Evolutionary conservation across 2,329 filamentous ascomycete species (phyloP).

Genomic region (Diaporthe australafricana): DNA sequence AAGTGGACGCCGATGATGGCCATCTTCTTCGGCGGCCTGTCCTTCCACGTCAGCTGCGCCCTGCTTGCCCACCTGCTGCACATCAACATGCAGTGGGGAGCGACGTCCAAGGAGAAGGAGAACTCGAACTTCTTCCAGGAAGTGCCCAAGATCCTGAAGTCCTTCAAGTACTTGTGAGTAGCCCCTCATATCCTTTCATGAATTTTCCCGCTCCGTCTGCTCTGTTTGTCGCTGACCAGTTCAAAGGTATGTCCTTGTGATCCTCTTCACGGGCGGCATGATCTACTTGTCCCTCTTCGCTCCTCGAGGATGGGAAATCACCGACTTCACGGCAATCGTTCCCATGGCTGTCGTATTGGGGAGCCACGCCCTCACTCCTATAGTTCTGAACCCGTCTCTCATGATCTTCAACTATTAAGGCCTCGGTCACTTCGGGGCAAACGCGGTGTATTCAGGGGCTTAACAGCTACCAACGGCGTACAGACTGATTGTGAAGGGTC

Average conservation of each 20-base stretch:
- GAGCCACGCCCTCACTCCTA: slow-evolving; percentile 67
- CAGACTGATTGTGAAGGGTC: not conserved
- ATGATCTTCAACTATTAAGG: slow-evolving; percentile 70
- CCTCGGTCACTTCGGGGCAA: not conserved
- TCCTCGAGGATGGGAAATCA: slow-evolving; percentile 66
- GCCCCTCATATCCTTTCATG: slow-evolving; percentile 52
- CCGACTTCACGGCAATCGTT: slow-evolving; percentile 67
- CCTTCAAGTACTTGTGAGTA: slow-evolving; percentile 64
- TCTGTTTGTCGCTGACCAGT: not conserved
- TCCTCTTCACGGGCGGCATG: slow-evolving; percentile 55
- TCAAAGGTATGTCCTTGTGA: slow-evolving; percentile 32
- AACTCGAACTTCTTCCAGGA: slow-evolving; percentile 67
- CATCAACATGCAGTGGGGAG: slow-evolving; percentile 60
- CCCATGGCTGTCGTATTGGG: slow-evolving; percentile 64
- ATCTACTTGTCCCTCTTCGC: slow-evolving; percentile 58
- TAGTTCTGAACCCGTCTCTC: slow-evolving; percentile 69
- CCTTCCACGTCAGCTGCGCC: slow-evolving; percentile 53
- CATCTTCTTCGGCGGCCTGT: slow-evolving; percentile 56
- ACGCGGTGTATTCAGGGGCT: not conserved
- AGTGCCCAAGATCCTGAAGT: slow-evolving; percentile 64
- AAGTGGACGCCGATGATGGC: slow-evolving; percentile 70
- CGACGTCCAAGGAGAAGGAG: slow-evolving; percentile 68
- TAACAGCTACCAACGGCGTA: not conserved
- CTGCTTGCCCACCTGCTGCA: slow-evolving; percentile 55
- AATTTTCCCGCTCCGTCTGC: not conserved